Evolutionary conservation across 345 rosid species (phyloP).

Genomic region (Conringia planisiliqua): DNA sequence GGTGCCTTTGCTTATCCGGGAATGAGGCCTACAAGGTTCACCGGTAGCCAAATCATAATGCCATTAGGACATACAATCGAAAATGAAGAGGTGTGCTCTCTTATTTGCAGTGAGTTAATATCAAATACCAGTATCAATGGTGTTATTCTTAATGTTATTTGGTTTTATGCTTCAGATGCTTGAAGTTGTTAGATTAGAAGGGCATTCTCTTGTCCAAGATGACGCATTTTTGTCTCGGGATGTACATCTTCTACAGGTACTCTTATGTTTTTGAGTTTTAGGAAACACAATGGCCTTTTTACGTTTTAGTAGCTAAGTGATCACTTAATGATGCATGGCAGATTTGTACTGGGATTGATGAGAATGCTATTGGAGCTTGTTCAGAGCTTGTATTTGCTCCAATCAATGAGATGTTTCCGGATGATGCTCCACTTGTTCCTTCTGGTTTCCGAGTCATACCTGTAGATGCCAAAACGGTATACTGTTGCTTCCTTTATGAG

Average conservation of each 20-base stretch:
- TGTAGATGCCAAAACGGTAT: slow-evolving; percentile 79
- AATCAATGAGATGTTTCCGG: slow-evolving; percentile 94
- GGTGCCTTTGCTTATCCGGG: slow-evolving; percentile 78
- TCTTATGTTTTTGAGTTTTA: not conserved
- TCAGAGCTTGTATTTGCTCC: slow-evolving; percentile 96
- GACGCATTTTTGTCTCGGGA: slow-evolving; percentile 88
- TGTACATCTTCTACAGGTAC: slow-evolving; percentile 92
- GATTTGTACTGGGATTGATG: slow-evolving; percentile 94
- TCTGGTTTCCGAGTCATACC: slow-evolving; percentile 97
- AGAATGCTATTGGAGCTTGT: slow-evolving; percentile 86
- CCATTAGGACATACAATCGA: slow-evolving; percentile 97
- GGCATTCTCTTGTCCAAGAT: slow-evolving; percentile 87
- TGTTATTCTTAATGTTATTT: not conserved
- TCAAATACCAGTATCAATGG: no score
- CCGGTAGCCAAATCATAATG: slow-evolving; percentile 93
- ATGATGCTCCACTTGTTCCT: slow-evolving; percentile 92
- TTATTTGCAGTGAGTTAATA: not conserved
- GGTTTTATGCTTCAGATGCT: slow-evolving; percentile 52
- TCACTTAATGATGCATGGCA: slow-evolving; percentile 31
- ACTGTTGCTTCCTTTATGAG: not conserved
- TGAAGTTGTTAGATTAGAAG: slow-evolving; percentile 92
- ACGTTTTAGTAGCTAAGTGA: not conserved
- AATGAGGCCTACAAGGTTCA: slow-evolving; percentile 91
- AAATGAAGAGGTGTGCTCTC: slow-evolving; percentile 72
- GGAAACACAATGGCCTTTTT: not conserved